Conservation (phyloP, 192 early-diverging fungal genomes). For the Thamnidium elegans region DNA sequence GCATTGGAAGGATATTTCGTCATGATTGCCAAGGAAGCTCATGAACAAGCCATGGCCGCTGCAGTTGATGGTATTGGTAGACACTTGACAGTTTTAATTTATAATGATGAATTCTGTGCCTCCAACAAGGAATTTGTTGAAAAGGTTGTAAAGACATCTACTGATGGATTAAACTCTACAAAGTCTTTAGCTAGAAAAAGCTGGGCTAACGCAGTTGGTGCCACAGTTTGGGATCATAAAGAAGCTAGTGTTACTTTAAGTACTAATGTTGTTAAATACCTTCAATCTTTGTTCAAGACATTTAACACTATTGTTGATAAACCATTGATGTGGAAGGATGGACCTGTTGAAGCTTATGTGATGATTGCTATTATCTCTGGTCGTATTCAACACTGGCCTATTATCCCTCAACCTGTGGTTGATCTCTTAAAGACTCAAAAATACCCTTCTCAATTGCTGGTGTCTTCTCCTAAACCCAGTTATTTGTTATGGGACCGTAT, state of each 20-base stretch:
- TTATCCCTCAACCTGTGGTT: constrained; percentile 10
- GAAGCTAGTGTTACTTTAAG: constrained; percentile 15
- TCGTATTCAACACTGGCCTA: constrained; percentile 36
- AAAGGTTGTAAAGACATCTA: constrained; percentile 46
- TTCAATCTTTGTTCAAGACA: constrained; percentile 45
- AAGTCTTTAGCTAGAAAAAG: constrained; percentile 60
- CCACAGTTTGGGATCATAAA: constrained; percentile 50
- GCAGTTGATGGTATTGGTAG: constrained; percentile 58
- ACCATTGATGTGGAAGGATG: constrained; percentile 57
- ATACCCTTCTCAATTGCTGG: constrained; percentile 33
- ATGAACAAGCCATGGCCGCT: constrained; percentile 62
- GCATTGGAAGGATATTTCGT: constrained; percentile 61
- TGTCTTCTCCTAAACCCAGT: constrained; percentile 57
- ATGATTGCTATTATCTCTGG: constrained; percentile 53
- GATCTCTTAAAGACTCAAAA: constrained; percentile 44
- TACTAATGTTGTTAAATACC: constrained; percentile 35
- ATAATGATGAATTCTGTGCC: constrained; percentile 36
- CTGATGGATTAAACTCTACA: constrained; percentile 57
- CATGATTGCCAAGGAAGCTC: constrained; percentile 76
- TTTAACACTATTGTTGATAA: constrained; percentile 58
- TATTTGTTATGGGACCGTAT: constrained; percentile 82
- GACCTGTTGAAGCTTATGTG: constrained; percentile 64
- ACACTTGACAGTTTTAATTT: constrained; percentile 52
- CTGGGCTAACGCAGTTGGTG: constrained; percentile 62
- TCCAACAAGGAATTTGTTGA: constrained; percentile 34